A percentile compares a stretch with the other conserved stretches of the same genome.
Conservation (phyloP, 139 green algal species). For the Chlamydomonas sp. region DNA sequence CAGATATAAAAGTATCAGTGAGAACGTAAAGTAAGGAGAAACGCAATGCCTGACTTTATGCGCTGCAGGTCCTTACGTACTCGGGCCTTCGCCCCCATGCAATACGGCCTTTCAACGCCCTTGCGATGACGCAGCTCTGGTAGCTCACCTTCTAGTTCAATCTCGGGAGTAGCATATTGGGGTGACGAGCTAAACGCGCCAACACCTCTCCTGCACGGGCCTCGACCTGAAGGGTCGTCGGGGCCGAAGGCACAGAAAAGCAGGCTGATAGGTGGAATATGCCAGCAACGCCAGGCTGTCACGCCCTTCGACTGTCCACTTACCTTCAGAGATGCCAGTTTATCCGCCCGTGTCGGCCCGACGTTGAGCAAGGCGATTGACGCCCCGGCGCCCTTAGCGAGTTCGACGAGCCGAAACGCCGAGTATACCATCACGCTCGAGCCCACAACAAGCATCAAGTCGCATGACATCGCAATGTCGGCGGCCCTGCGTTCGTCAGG, state of each 20-base stretch:
- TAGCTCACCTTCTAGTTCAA: not conserved
- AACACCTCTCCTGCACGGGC: conserved; percentile 78
- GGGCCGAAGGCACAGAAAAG: no score
- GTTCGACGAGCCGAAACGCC: conserved; percentile 84
- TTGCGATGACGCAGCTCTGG: not conserved
- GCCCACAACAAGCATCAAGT: conserved; percentile 77
- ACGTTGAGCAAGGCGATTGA: conserved; percentile 76
- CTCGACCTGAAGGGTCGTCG: conserved; percentile 51
- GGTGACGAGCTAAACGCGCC: conserved; percentile 64
- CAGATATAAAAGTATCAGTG: no score
- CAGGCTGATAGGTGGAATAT: no score
- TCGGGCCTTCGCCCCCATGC: no score
- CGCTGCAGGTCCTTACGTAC: no score
- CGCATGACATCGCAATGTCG: not conserved
- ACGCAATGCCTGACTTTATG: no score
- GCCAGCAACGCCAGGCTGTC: not conserved
- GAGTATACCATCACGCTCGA: conserved; percentile 78
- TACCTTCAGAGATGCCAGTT: conserved; percentile 72
- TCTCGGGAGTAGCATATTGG: conserved; percentile 58
- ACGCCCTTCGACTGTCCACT: not conserved
- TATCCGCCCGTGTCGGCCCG: conserved; percentile 83
- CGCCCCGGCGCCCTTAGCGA: conserved; percentile 56
- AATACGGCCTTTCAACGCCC: no score
- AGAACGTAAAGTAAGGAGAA: no score
- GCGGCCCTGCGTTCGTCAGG: not conserved